phyloP scores from a whole-genome alignment of 2,329 filamentous ascomycete species.

The Beauveria asiatica region DNA sequence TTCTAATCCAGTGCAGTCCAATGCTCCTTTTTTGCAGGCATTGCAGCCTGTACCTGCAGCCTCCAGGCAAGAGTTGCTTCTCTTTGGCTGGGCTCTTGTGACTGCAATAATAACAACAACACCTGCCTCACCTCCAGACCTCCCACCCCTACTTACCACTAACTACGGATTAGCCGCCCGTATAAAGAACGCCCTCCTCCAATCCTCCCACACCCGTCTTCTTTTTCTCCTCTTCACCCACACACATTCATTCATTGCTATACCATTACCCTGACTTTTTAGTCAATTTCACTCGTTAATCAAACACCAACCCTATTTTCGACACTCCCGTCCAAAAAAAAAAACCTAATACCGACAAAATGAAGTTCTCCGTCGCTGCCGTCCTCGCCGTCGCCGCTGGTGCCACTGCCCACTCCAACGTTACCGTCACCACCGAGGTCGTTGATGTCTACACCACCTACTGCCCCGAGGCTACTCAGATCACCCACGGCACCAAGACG shows the following conservation, averaged over 20 bases:
- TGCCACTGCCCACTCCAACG: constrained; percentile 42
- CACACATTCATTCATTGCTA: constrained; percentile 36
- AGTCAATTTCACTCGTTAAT: constrained; percentile 53
- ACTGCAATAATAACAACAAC: too few relatives aligned
- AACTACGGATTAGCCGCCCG: constrained; percentile 14
- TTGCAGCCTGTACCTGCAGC: neutral
- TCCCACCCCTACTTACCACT: neutral
- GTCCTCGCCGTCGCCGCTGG: constrained; percentile 43
- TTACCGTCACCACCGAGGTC: constrained; percentile 49
- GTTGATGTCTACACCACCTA: constrained; percentile 61
- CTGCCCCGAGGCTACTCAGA: constrained; percentile 59
- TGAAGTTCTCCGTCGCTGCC: constrained; percentile 53
- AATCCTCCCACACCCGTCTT: constrained; percentile 22
- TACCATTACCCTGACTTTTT: constrained; percentile 39
- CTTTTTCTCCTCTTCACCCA: constrained; percentile 37
- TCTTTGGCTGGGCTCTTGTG: too few relatives aligned
- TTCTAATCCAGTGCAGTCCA: neutral
- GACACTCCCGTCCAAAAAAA: constrained; percentile 21
- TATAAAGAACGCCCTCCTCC: constrained; percentile 43
- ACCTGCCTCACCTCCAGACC: neutral
- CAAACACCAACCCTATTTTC: constrained; percentile 20
- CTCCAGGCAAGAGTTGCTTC: too few relatives aligned
- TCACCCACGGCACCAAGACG: constrained; percentile 56
- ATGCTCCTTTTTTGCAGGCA: neutral
- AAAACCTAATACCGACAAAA: constrained; percentile 46